Evolutionary conservation across 441 rosid species (phyloP), one percentile per base, ranked within the genome.

Genomic region (Mallotus repandus): DNA sequence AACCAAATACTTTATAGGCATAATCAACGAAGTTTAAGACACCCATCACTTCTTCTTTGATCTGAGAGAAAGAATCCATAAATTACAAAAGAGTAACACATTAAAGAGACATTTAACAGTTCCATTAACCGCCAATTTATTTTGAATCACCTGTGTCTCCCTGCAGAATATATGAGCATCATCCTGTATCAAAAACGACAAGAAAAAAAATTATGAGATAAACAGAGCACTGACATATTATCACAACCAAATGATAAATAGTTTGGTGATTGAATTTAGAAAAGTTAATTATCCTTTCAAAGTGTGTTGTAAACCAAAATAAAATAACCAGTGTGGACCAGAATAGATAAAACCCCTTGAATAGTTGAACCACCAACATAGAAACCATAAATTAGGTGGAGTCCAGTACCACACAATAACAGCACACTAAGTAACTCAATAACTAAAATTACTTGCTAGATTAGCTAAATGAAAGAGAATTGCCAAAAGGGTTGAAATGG

Each of bases 151-250:
- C 96, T 93, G 98, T 22, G 84, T 80, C 72, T 88, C 93, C 83
- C 87, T 87, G 83, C 99, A 96, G 86, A 96, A 94, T 73, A 96
- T 96, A 83, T 92, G 99, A 76, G 99, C 96, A 83, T 94, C 98
- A 78, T 94, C 99, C 99, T 96, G 97, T 55, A 79, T 75, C 70
- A 73, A 74, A 81, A 67, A 74, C 65, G 76, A 67, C 58, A 57
- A n/a, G 35, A 56, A 19, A 43, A 70, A 35, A 69, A 45, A 73
- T 69, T 11, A 63, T 45, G 66, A 22, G 57, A 59, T 54, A 66
- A 7, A 71, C 22, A 16, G 25, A 12, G 19, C 13, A 61, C 14
- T 13, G 7, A 67, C 22, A 50, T 0, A 9, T 25, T 18, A 70
- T 18, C 18, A 68, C 45, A 56, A 29, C 49, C 11, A 53, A 52